These are phyloP conservation scores for Neonectria punicea DNA, from an alignment of 2,329 filamentous ascomycete genomes.

Conservation along the genomic window DNA sequence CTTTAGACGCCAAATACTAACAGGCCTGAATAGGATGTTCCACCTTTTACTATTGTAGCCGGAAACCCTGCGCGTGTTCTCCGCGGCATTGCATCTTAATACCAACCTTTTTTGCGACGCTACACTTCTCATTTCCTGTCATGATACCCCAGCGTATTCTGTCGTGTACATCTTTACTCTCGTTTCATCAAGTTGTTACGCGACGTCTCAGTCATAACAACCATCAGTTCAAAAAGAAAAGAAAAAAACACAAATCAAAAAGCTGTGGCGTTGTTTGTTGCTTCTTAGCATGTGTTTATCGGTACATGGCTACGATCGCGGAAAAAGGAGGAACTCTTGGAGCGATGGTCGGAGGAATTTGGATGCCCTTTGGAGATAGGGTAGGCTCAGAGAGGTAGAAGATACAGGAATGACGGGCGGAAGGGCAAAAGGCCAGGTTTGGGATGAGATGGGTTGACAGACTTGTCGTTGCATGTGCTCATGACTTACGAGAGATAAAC, in stretches of 20 bases:
- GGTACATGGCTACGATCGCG: slow-evolving; percentile 20
- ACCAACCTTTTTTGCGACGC: slow-evolving; percentile 23
- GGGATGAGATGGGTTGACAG: slow-evolving; percentile 33
- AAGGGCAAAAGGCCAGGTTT: slow-evolving; percentile 19
- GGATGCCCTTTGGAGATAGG: slow-evolving; percentile 17
- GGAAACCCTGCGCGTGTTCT: slow-evolving; percentile 75
- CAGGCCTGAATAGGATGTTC: slow-evolving; percentile 62
- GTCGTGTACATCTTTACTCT: slow-evolving; percentile 34
- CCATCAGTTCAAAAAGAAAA: neutral
- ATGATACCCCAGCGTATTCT: slow-evolving; percentile 47
- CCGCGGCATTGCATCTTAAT: slow-evolving; percentile 50
- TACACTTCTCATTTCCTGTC: slow-evolving; percentile 38
- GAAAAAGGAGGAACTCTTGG: slow-evolving; percentile 29
- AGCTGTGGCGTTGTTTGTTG: slow-evolving; percentile 32
- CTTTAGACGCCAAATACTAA: slow-evolving; percentile 31
- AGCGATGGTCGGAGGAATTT: slow-evolving; percentile 27
- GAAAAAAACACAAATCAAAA: slow-evolving; percentile 21
- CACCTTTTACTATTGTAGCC: slow-evolving; percentile 74
- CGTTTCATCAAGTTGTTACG: slow-evolving; percentile 9
- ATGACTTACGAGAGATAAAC: slow-evolving; percentile 46
- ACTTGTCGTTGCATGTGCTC: slow-evolving; percentile 36
- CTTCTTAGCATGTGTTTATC: slow-evolving; percentile 23
- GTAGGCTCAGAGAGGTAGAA: slow-evolving; percentile 24
- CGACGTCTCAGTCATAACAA: slow-evolving; percentile 1
- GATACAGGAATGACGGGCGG: slow-evolving; percentile 22